Percentiles rank a stretch among this genome's conserved stretches.
Conservation (phyloP, 1,284 basidiomycete genomes). For the Amylostereum chailletii region DNA sequence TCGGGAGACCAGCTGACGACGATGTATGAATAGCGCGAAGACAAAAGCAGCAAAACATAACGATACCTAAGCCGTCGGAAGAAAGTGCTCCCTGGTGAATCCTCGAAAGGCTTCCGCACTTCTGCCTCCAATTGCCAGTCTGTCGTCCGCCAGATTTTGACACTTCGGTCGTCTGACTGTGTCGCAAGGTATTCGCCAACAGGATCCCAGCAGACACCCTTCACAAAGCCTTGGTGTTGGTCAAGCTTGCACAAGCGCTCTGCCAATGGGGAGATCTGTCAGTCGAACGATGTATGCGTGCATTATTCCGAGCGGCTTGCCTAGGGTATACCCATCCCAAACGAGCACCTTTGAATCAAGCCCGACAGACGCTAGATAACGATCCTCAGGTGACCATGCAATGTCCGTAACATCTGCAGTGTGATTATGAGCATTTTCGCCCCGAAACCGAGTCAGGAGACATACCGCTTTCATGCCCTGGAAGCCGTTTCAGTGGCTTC, state of each 20-base stretch:
- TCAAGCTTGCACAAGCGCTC: conserved; percentile 81
- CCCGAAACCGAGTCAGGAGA: conserved; percentile 1
- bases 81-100: conserved; percentile 93
- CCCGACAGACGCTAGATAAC: conserved; percentile 90
- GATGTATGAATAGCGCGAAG: neutral
- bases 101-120: conserved; percentile 85
- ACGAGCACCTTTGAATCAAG: conserved; percentile 88
- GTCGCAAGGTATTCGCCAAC: conserved; percentile 94
- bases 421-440: too few relatives aligned
- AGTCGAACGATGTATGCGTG: neutral
- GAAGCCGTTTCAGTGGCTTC: conserved; percentile 87
- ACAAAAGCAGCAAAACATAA: neutral
- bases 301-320: conserved; percentile 30
- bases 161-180: conserved; percentile 93
- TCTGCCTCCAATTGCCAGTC: conserved; percentile 86
- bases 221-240: conserved; percentile 93
- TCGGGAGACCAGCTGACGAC: conserved; percentile 89
- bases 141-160: conserved; percentile 93
- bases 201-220: conserved; percentile 98
- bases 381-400: conserved; percentile 89
- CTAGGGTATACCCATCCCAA: conserved; percentile 87
- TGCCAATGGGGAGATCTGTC: conserved; percentile 1
- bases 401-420: conserved; percentile 85
- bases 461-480: conserved; percentile 88
- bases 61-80: conserved; percentile 82